phyloP scores from a whole-genome alignment of 805 yeast genomes.

The Kuraishia piskuri region DNA sequence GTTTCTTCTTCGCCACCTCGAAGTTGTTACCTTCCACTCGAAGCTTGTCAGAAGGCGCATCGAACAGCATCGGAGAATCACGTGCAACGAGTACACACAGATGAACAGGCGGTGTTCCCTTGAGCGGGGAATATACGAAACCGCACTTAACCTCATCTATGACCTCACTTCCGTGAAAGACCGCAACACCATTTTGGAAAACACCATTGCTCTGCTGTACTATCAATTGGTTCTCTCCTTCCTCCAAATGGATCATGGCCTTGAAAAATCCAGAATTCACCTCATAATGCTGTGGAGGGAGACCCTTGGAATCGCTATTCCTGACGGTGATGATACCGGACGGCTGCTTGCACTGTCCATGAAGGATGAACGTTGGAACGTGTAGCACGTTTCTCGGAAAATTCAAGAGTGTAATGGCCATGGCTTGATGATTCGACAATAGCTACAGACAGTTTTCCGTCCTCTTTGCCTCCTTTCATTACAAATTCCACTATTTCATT shows the following conservation, averaged over 20 bases:
- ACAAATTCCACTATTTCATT: not conserved
- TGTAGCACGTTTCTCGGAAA: conserved; percentile 16
- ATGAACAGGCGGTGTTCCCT: conserved; percentile 70
- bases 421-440: not conserved
- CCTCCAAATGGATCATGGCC: conserved; percentile 59
- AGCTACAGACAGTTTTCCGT: no score
- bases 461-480: not conserved
- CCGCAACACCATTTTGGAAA: conserved; percentile 23
- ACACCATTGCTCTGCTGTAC: conserved; percentile 38
- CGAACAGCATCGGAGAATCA: conserved; percentile 67
- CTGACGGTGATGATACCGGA: conserved; percentile 34
- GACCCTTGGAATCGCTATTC: conserved; percentile 30
- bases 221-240: conserved; percentile 53
- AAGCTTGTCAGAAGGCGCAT: conserved; percentile 48
- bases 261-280: conserved; percentile 67
- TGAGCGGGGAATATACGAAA: conserved; percentile 18
- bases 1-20: conserved; percentile 61
- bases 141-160: conserved; percentile 9
- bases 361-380: conserved; percentile 40
- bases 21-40: conserved; percentile 54
- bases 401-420: conserved; percentile 1
- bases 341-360: conserved; percentile 30
- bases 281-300: conserved; percentile 68
- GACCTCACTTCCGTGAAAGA: conserved; percentile 9
- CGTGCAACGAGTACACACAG: conserved; percentile 66